Conservation (phyloP, 352 stramenopile genomes). For the Globisporangium heterothallicum region DNA sequence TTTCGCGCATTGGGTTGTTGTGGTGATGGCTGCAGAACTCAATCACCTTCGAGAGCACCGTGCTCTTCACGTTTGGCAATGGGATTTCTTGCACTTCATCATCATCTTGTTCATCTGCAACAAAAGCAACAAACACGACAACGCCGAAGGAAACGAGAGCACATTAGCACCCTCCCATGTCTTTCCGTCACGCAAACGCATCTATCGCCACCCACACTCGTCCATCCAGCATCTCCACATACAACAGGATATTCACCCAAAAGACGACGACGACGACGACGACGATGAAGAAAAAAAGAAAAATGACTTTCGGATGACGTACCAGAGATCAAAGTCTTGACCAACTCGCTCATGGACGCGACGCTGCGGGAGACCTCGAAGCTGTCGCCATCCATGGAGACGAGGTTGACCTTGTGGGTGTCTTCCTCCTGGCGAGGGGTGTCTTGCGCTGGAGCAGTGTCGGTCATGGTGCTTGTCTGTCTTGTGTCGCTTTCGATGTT, state of each 20-base stretch:
- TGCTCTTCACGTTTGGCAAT: conserved; percentile 97
- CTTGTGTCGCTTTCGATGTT: neutral
- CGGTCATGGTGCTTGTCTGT: conserved; percentile 39
- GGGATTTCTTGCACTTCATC: conserved; percentile 96
- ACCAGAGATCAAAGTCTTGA: conserved; percentile 97
- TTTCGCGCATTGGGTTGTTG: conserved; percentile 97
- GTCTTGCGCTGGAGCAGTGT: conserved; percentile 39
- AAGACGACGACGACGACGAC: too few species aligned
- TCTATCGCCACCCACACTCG: too few species aligned
- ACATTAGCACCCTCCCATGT: too few species aligned
- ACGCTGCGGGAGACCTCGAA: conserved; percentile 94
- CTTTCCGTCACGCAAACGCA: too few species aligned
- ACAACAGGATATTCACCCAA: too few species aligned
- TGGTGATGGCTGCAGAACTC: conserved; percentile 96
- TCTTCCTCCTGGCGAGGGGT: conserved; percentile 62
- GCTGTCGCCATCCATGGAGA: conserved; percentile 94
- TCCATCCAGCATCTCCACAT: neutral
- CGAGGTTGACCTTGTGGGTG: conserved; percentile 76
- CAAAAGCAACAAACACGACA: neutral
- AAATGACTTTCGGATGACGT: too few species aligned
- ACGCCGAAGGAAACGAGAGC: too few species aligned
- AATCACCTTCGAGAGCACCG: conserved; percentile 96
- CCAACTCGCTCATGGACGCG: conserved; percentile 96
- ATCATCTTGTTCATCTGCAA: conserved; percentile 91
- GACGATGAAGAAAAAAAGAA: neutral